Evolutionary conservation across 1,284 basidiomycete genomes (phyloP).

Genomic region (Papiliotrema flavescens): DNA sequence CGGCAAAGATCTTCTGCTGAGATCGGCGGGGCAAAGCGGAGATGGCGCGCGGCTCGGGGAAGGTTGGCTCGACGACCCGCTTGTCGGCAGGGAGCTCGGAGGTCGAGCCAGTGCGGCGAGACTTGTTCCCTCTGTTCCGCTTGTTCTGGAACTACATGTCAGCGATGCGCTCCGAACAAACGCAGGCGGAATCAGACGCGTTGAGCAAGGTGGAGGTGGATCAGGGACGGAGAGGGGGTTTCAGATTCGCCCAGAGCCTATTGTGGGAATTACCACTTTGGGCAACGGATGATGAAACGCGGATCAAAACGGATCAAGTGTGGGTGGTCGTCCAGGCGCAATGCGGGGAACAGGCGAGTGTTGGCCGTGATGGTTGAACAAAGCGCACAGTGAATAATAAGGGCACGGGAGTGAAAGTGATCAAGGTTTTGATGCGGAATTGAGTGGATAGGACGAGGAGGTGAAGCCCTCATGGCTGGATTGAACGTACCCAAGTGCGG

Average conservation of each 20-base stretch:
- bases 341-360: neutral
- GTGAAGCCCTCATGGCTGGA: too few species aligned
- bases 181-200: neutral
- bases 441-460: too few species aligned
- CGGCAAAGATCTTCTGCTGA: neutral
- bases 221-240: neutral
- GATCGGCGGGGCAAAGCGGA: neutral
- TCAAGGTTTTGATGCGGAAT: neutral
- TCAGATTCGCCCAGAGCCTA: neutral
- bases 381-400: constrained; percentile 1
- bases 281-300: neutral
- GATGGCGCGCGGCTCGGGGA: neutral
- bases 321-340: neutral
- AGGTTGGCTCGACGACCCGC: neutral
- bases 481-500: constrained; percentile 35
- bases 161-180: neutral
- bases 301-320: neutral
- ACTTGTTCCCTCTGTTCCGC: constrained; percentile 14
- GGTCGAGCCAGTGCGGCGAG: neutral
- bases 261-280: neutral
- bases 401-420: neutral
- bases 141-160: constrained; percentile 26
- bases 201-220: neutral
- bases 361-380: too few species aligned
- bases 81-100: neutral